A percentile compares a stretch with the other conserved stretches of the same genome.
Evolutionary conservation across 768 basidiomycete genomes (phyloP).

Genomic region (Austroboletus festivus): DNA sequence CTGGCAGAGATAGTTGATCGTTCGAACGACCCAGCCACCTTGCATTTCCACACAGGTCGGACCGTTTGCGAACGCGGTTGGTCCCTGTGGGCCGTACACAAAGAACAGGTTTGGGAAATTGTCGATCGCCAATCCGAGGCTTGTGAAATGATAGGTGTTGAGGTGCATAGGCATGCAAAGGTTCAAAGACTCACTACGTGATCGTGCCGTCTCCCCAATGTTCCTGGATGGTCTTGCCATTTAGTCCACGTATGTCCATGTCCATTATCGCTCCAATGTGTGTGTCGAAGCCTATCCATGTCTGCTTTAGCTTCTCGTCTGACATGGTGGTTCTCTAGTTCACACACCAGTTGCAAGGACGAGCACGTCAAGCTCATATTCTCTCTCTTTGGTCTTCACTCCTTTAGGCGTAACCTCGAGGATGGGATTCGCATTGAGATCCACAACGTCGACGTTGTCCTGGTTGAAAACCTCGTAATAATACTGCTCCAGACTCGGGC

Average conservation of each 20-base stretch:
- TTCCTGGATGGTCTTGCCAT: conserved; percentile 11
- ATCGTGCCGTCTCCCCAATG: conserved; percentile 14
- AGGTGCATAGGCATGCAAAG: too few relatives aligned
- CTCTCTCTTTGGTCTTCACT: conserved; percentile 6
- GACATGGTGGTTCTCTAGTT: not conserved
- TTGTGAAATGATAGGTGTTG: too few relatives aligned
- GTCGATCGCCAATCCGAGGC: conserved; percentile 12
- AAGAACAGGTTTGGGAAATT: conserved; percentile 18
- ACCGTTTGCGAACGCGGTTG: conserved; percentile 6
- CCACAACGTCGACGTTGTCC: conserved; percentile 11
- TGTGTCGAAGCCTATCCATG: conserved; percentile 3
- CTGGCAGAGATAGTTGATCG: conserved; percentile 9
- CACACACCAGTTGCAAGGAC: conserved; percentile 6
- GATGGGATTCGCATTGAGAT: conserved; percentile 8
- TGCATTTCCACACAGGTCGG: conserved; percentile 11
- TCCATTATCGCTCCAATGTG: conserved; percentile 3
- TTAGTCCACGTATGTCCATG: conserved; percentile 9
- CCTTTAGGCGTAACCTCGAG: conserved; percentile 7
- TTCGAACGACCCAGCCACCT: conserved; percentile 7
- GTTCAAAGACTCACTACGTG: conserved; percentile 12
- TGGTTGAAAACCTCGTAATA: conserved; percentile 11
- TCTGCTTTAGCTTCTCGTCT: not conserved
- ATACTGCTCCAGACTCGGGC: conserved; percentile 4
- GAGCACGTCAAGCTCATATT: conserved; percentile 11
- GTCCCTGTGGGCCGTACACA: conserved; percentile 14